Percentiles rank a stretch among this genome's conserved stretches.
These are phyloP conservation scores for Neurospora pannonica DNA, from an alignment of 495 filamentous ascomycete genomes.

Conservation along the genomic window DNA sequence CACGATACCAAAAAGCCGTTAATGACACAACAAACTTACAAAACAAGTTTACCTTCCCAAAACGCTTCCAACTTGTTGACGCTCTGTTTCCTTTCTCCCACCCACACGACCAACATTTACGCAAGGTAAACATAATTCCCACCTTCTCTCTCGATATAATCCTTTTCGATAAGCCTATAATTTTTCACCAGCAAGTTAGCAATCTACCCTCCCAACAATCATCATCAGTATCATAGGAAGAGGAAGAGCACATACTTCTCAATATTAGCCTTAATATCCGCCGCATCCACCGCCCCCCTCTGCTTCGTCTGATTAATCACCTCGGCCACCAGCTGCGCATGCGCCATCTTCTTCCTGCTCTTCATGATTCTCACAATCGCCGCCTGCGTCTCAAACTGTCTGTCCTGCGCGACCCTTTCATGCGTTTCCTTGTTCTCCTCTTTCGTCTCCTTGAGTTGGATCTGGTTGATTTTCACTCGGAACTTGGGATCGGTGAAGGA, in stretches of 20 bases:
- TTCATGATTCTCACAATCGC: conserved; percentile 98
- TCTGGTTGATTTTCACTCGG: conserved; percentile 96
- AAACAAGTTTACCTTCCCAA: not conserved
- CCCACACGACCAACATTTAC: conserved; percentile 20
- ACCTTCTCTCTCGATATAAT: conserved; percentile 85
- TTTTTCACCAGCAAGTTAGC: not conserved
- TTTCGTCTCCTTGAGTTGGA: conserved; percentile 87
- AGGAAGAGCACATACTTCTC: conserved; percentile 58
- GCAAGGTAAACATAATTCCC: conserved; percentile 75
- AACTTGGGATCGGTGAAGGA: conserved; percentile 71
- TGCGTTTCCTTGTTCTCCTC: conserved; percentile 88
- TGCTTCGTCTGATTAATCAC: conserved; percentile 82
- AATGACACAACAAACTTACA: not conserved
- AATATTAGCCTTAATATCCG: conserved; percentile 91
- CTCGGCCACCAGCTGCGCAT: conserved; percentile 72
- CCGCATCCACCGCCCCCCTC: conserved; percentile 71
- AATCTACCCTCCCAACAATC: not conserved
- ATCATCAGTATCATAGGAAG: not conserved
- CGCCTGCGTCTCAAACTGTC: conserved; percentile 93
- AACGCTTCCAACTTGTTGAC: not conserved
- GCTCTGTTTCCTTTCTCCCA: not conserved
- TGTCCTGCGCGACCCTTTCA: conserved; percentile 75
- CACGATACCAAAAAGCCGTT: not conserved
- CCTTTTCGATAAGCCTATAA: conserved; percentile 80
- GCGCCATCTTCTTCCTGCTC: conserved; percentile 75